Conservation (phyloP, 202 grass and related monocot genomes). For the Panicum hallii region DNA sequence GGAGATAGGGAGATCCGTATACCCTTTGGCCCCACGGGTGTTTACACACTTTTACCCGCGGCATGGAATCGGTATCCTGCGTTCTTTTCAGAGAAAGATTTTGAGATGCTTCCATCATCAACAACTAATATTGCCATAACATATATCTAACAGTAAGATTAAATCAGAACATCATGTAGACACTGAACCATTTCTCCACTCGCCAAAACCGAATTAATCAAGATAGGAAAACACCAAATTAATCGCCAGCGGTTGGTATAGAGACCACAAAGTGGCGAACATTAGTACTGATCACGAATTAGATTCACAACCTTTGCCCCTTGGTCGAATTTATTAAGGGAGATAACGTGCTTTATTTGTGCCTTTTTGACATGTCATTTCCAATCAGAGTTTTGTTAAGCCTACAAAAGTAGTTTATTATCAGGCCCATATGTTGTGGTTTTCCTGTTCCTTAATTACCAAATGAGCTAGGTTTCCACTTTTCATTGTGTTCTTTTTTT, state of each 20-base stretch:
- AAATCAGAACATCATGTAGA: neutral
- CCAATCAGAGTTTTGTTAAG: neutral
- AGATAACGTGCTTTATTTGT: neutral
- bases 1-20: conserved; percentile 37
- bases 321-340: conserved; percentile 3
- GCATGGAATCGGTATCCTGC: neutral
- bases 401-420: neutral
- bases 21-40: neutral
- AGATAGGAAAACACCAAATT: neutral
- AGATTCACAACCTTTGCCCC: neutral
- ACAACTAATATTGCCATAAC: neutral
- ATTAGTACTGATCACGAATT: neutral
- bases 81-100: neutral
- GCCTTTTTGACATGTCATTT: neutral
- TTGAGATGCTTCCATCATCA: neutral
- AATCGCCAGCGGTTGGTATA: neutral
- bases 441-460: neutral
- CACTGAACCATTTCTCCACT: neutral
- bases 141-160: neutral
- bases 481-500: neutral
- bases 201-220: neutral
- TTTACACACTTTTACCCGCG: conserved; percentile 1
- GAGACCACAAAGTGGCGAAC: neutral
- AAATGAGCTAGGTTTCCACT: neutral
- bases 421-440: neutral